Evolutionary conservation across 176 grass and related monocot genomes (phyloP), one percentile per base, ranked within the genome.

Genomic region (Typha latifolia): DNA sequence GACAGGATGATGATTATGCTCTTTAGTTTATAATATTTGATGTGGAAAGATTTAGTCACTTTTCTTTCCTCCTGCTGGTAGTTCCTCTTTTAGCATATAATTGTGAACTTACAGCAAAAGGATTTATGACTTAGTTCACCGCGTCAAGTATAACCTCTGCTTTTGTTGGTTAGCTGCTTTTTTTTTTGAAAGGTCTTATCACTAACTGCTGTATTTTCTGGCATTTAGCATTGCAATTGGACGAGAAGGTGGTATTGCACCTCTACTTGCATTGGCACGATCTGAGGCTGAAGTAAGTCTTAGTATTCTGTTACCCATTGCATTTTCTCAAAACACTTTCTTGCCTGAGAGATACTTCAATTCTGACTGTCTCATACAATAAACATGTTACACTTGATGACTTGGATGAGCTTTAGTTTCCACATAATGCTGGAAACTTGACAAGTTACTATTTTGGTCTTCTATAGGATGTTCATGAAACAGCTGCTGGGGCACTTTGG

Each of bases 401-500:
- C 37, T 43, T 43, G 5, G 10, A 43, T 43, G 37, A 43, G 37
- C 37, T 43, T 43, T 43, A 43, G 9, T 43, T 43, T 43, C 37
- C 6, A 43, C 37, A 2, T 43, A 43, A 43, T 43, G 37, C 37
- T 43, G 37, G 34, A 43, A 43, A 43, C 5, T 43, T 43, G 9
- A 43, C 37, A 43, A 63, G 5, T 55, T 62, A 56, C 59, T 63
- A 27, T 37, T 7, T 72, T 76, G 21, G 37, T 23, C 69, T 74
- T 61, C 29, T 73, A 47, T 76, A 99, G 95, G 95, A 94, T 93
- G 95, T 99, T 78, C 95, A 99, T 62, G 95, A 99, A 77, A 99
- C 95, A 78, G 95, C 95, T 79, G 95, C 95, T 67, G 95, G 95
- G 49, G 95, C 95, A 76, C 86, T 99, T 26, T 99, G 95, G 95